Conservation (phyloP, 2,329 filamentous ascomycete genomes). For the Aspergillus pseudotamarii region DNA sequence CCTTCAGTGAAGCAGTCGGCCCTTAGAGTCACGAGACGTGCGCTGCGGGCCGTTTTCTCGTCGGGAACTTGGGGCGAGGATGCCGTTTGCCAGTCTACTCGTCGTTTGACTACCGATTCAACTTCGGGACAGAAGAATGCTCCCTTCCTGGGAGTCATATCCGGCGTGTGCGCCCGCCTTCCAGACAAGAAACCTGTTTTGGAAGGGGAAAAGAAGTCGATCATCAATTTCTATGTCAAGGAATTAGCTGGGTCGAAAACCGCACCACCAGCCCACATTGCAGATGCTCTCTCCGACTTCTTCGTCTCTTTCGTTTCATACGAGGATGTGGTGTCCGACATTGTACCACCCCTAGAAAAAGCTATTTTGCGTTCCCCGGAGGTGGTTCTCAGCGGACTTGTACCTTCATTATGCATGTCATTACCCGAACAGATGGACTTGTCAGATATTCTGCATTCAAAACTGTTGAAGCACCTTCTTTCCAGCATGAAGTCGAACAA, state of each 20-base stretch:
- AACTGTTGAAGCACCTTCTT: conserved; percentile 83
- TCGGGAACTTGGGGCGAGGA: conserved; percentile 60
- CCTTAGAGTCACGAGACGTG: conserved; percentile 75
- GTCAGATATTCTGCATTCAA: conserved; percentile 69
- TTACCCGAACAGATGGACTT: conserved; percentile 74
- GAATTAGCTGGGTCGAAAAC: conserved; percentile 81
- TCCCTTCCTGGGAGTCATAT: conserved; percentile 79
- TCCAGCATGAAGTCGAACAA: conserved; percentile 92
- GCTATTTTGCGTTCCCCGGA: conserved; percentile 86
- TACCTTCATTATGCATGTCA: conserved; percentile 72
- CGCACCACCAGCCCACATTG: conserved; percentile 70
- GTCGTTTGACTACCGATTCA: conserved; percentile 69
- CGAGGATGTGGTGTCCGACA: conserved; percentile 73
- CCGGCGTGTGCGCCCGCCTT: conserved; percentile 80
- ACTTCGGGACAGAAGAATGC: conserved; percentile 69
- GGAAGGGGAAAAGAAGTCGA: conserved; percentile 67
- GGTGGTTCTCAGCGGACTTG: conserved; percentile 77
- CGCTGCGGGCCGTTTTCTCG: conserved; percentile 73
- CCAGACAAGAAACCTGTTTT: conserved; percentile 64
- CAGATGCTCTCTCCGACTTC: conserved; percentile 76
- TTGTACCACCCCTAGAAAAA: conserved; percentile 85
- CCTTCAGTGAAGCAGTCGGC: conserved; percentile 71
- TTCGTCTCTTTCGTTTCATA: conserved; percentile 73
- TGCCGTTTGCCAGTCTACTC: conserved; percentile 65
- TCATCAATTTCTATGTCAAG: conserved; percentile 80